Evolutionary conservation across 306 rosid genomes (phyloP), one percentile per base, ranked within the genome.

Genomic region (Phaseolus lunatus): DNA sequence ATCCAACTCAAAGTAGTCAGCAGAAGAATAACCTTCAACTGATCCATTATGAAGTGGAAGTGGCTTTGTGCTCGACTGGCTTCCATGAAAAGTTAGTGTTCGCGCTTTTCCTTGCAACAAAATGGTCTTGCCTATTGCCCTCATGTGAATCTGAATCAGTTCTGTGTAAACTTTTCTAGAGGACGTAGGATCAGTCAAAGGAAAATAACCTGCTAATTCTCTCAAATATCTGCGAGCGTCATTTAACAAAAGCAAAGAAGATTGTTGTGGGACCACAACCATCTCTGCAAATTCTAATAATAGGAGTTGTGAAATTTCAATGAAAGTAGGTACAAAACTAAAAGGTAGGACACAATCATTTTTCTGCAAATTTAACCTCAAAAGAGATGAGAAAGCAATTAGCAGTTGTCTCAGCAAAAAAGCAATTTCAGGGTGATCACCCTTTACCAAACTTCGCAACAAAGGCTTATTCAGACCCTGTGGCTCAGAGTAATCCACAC

Each of bases 81-180:
- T 80, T 78, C 86, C 93, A 70, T 88, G 96, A 61, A 89, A 92
- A 80, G 88, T 79, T 45, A 92, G 85, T 26, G 90, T 83, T 72
- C 96, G 92, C 84, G 85, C 78, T 88, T 88, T 94, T 49, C 97
- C 93, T 85, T 94, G 97, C 59, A 89, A 82, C 81, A 85, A 76
- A 67, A 92, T 92, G 84, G 93, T 87, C 83, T 88, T 92, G 63
- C 96, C 96, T 39, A 94, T 62, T 71, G 97, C 90, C 87, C 77
- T 79, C 80, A 95, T 82, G 59, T 89, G 91, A 49, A 87, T 72
- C 81, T 84, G 86, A 82, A 91, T 73, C 86, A 94, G 74, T 75
- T 82, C 79, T n/a, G 83, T 14, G 66, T 80, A 85, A 37, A 90
- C 54, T 84, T 82, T 86, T 69, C 84, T 71, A 45, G 96, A 87